Base-by-base conservation (phyloP, 2,329 filamentous ascomycete genomes). In the Colletotrichum nymphaeae region DNA sequence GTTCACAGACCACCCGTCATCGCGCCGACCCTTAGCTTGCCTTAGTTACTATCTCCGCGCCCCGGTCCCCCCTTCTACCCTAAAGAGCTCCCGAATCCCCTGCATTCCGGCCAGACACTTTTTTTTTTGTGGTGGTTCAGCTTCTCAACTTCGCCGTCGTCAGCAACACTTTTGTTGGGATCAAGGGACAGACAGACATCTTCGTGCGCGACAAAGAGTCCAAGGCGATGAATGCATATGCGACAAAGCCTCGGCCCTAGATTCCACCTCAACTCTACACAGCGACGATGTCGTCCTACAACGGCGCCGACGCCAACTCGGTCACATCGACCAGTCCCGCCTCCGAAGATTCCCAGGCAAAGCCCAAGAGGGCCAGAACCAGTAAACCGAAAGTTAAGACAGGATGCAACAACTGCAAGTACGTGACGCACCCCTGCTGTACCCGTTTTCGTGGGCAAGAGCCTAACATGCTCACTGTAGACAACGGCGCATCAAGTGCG, bases 341-440 rank as follows among this genome's bases (percentile, higher is more conserved):
- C 58, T 65, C 73, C 11, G 69, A 75, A 30, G 77, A 75, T 62
- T 67, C 66, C 30, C 69, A 74, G 28, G 78, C 78, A 60, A 81
- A 79, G 56, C 79, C 79, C 46, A 88, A 85, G 78, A 84, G 88
- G 65, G 83, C 83, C 16, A 84, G 89, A 67, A 87, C 84, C 32
- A 91, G 89, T 79, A 88, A 85, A 75, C 88, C 89, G 16, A 92
- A 92, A 79, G 90, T 92, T 75, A 92, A 91, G 83, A 92, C 90
- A 1, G 91, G 91, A 53, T 93, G 91, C 81, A 86, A 85, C 77
- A 91, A 90, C 80, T 93, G 91, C 91, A 93, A 93, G 91, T 92
- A 85, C 80, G 90, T 86, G 67, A 46, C 60, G 46, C 68, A 35
- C 26, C 9, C 28, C 28, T 16, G 30, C 63, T 53, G 37, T 7